phyloP scores from a whole-genome alignment of 257 asterid genomes.

The Cordia subcordata region DNA sequence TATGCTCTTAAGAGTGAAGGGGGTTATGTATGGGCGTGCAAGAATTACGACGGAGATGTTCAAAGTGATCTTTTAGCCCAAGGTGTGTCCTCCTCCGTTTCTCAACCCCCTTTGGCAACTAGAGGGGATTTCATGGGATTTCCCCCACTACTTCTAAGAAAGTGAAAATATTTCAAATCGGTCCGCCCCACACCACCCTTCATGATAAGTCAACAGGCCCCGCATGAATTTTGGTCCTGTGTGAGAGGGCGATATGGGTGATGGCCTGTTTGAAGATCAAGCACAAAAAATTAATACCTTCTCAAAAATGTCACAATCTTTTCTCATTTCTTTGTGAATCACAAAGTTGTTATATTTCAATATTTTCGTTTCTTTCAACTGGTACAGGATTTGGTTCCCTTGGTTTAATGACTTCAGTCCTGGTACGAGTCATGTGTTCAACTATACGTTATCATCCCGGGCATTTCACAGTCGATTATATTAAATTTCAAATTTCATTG shows the following conservation, averaged over 20 bases:
- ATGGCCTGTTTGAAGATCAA: too few relatives aligned
- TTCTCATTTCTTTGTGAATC: neutral
- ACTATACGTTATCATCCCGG: neutral
- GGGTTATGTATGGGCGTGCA: conserved; percentile 91
- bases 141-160: neutral
- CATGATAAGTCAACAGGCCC: too few relatives aligned
- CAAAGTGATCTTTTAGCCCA: conserved; percentile 92
- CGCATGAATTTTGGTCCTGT: too few relatives aligned
- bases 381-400: conserved; percentile 80
- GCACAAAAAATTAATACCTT: neutral
- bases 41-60: conserved; percentile 88
- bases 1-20: conserved; percentile 88
- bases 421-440: conserved; percentile 30
- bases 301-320: neutral
- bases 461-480: neutral
- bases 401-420: conserved; percentile 84
- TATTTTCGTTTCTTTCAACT: neutral
- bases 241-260: too few relatives aligned
- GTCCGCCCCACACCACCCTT: too few relatives aligned
- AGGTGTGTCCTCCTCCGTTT: too few relatives aligned
- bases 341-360: neutral
- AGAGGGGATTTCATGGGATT: neutral
- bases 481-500: neutral
- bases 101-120: conserved; percentile 2
- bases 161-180: too few relatives aligned